Base-by-base conservation (phyloP, 495 filamentous ascomycete genomes). In the Lentithecium fluviatile region DNA sequence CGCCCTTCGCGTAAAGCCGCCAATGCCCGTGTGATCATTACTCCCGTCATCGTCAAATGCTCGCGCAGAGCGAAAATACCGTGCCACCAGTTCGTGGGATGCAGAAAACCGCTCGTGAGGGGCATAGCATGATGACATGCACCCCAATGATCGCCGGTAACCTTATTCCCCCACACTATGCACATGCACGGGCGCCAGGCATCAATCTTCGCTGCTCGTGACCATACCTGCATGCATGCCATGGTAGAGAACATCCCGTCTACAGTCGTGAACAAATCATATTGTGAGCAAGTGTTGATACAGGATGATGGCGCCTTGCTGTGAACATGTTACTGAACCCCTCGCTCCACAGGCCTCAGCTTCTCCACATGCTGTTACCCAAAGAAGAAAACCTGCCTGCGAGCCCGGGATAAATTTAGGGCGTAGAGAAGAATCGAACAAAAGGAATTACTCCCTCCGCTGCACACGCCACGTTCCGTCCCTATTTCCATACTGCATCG, bases 261-360 rank as follows among this genome's bases (percentile, higher is more conserved):
- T n/a, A 23, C n/a, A 47, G 21, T 45, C 32, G 23, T 10, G 53
- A 60, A 59, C 64, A 56, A 49, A 52, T 67, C 59, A 62, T 62
- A 59, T 67, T 58, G 23, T 58, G 32, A 42, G 40, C 40, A 43
- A 59, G 10, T 67, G 64, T 63, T 67, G 55, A 58, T 67, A 67
- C 64, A 67, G 42, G 45, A 32, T 43, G 40, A 24, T 52, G n/a
- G 57, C 58, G 51, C 58, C 51, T 38, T 20, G 63, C 62, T 52
- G 57, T 51, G 57, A 61, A 56, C 60, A 47, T 63, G 43, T 58
- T 37, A 43, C 40, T 43, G 13, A 58, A 58, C 3, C 64, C 58
- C 17, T 38, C 51, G 51, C 17, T 52, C 46, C 59, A 24, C 24
- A 42, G 38, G 55, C 59, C 17, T 29, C 55, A 24, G 45, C 60